Base-by-base conservation (phyloP, 2,329 filamentous ascomycete genomes). In the Clonostachys rosea region DNA sequence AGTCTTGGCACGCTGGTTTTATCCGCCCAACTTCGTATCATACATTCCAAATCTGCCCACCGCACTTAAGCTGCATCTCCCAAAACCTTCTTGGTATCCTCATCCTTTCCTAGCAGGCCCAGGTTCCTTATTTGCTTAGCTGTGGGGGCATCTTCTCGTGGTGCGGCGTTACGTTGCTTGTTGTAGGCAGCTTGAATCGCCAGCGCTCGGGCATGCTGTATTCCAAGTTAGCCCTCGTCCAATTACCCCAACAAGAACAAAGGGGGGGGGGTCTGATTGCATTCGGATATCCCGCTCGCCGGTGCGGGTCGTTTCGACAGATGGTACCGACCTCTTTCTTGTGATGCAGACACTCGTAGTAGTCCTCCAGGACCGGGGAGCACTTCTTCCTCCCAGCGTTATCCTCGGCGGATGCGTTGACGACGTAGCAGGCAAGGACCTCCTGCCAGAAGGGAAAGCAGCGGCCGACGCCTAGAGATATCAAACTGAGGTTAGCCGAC, bases 391-490 rank as follows among this genome's bases (percentile, higher is more conserved):
- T 94, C 57, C 89, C 89, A 14, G 83, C 81, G 56, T 83, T 77
- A 62, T 91, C 87, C 47, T 92, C 87, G 54, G 86, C 75, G 55
- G 79, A 81, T 47, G 90, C 90, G 75, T 97, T 97, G 65, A 96
- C 85, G 51, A 96, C 91, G 70, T 99, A 99, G 83, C 94, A 99
- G 61, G 91, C 91, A 66, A 99, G 87, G 56, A 97, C 84, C 73
- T 99, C 94, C 75, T 99, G 94, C 94, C 94, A 99, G 83, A 96
- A 99, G 65, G 91, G 89, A 77, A 96, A 97, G 84, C 94, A 99
- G 70, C 92, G 89, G 58, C 74, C 75, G 52, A 80, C 77, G 60
- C 80, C 80, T 84, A 58, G 6, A 50, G 43, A 30, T 30, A 45
- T 35, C 43, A 42, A 49, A 36, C 51, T 62, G 47, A 65, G 59